Conservation (phyloP, 176 grass and related monocot genomes). For the Canna indica region DNA sequence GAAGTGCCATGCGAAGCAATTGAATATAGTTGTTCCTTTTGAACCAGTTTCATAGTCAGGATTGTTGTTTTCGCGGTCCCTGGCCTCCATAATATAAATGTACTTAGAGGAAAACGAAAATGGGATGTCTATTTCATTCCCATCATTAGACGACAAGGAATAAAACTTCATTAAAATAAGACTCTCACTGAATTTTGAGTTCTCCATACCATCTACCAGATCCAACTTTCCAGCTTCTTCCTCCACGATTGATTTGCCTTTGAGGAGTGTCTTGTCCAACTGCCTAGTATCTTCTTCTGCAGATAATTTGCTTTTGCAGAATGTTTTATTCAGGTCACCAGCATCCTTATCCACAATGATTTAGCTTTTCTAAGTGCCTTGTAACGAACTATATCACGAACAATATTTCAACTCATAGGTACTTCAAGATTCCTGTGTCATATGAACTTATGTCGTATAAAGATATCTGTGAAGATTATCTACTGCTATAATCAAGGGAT, state of each 20-base stretch:
- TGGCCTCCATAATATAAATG: slow-evolving; percentile 76
- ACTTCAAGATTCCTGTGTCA: slow-evolving; percentile 47
- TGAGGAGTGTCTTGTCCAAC: too few relatives aligned
- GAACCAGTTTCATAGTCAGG: slow-evolving; percentile 65
- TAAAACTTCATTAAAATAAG: slow-evolving; percentile 90
- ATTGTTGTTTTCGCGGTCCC: slow-evolving; percentile 89
- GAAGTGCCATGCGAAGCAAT: slow-evolving; percentile 38
- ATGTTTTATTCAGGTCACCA: too few relatives aligned
- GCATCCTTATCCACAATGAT: too few relatives aligned
- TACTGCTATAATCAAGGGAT: too few relatives aligned
- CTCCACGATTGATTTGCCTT: slow-evolving; percentile 21
- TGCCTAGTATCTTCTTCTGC: too few relatives aligned
- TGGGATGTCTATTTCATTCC: slow-evolving; percentile 57
- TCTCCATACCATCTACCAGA: slow-evolving; percentile 28
- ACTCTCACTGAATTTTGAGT: slow-evolving; percentile 81
- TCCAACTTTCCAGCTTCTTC: slow-evolving; percentile 19
- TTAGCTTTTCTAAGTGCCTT: slow-evolving; percentile 29
- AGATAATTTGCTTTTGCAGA: too few relatives aligned
- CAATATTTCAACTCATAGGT: slow-evolving; percentile 45
- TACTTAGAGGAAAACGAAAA: slow-evolving; percentile 57
- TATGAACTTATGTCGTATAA: slow-evolving; percentile 7
- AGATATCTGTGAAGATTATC: too few relatives aligned
- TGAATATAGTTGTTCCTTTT: slow-evolving; percentile 54
- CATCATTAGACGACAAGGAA: slow-evolving; percentile 67
- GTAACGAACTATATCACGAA: slow-evolving; percentile 40